Conservation (phyloP, 2,329 filamentous ascomycete genomes). For the Aspergillus fumigatus region DNA sequence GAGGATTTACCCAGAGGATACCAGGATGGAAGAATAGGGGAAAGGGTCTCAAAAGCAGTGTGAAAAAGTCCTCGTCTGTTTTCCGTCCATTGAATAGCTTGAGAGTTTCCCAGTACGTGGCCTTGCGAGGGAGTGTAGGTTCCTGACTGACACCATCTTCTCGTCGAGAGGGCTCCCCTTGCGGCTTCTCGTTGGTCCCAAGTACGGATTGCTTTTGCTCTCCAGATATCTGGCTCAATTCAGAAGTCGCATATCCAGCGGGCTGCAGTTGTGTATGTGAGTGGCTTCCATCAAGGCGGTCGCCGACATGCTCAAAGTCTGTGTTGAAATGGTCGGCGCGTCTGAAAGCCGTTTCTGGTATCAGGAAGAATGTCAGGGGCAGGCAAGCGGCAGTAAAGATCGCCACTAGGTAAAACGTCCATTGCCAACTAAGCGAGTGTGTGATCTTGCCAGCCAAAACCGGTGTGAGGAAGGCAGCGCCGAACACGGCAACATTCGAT, state of each 20-base stretch:
- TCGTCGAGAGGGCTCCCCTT: neutral
- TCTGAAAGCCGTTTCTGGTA: slow-evolving; percentile 77
- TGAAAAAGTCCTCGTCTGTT: slow-evolving; percentile 68
- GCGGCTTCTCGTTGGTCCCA: neutral
- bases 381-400: slow-evolving; percentile 73
- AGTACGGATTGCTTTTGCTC: slow-evolving; percentile 6
- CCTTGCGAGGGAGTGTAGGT: slow-evolving; percentile 42
- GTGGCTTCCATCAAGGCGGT: slow-evolving; percentile 10
- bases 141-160: slow-evolving; percentile 4
- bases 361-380: slow-evolving; percentile 69
- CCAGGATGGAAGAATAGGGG: slow-evolving; percentile 80
- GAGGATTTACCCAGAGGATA: slow-evolving; percentile 64
- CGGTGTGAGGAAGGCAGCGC: slow-evolving; percentile 71
- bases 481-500: slow-evolving; percentile 65
- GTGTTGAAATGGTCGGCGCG: slow-evolving; percentile 65
- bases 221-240: slow-evolving; percentile 6
- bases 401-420: slow-evolving; percentile 83
- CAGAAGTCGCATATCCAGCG: slow-evolving; percentile 1
- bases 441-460: slow-evolving; percentile 90
- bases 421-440: slow-evolving; percentile 68
- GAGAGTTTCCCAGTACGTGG: slow-evolving; percentile 56
- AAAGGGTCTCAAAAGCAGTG: slow-evolving; percentile 66
- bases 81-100: slow-evolving; percentile 76
- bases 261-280: slow-evolving; percentile 9
- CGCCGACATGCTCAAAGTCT: slow-evolving; percentile 51